Evolutionary conservation across 169 alveolate species (phyloP).

Genomic region (Eimeria zaria): DNA sequence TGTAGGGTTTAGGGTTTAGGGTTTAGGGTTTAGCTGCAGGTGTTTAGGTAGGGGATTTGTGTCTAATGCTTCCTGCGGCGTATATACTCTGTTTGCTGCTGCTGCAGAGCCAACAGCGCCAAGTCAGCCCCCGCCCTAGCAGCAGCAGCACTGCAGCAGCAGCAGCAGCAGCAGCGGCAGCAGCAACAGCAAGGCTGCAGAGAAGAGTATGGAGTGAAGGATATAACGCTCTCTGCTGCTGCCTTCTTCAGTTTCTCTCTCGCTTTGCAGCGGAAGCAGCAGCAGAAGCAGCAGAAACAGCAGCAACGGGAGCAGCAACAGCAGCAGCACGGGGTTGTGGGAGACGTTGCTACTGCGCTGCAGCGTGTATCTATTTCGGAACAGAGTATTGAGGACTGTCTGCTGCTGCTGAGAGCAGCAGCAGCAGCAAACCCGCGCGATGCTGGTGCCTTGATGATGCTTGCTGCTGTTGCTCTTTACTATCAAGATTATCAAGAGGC

Average conservation of each 20-base stretch:
- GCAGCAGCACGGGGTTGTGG: too few relatives aligned
- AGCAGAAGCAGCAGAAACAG: neutral
- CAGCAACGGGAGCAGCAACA: conserved; percentile 27
- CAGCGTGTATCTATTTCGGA: conserved; percentile 37
- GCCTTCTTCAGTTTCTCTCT: conserved; percentile 35
- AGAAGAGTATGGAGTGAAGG: neutral
- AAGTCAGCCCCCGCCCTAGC: conserved; percentile 35
- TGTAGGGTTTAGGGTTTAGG: neutral
- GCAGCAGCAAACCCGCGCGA: conserved; percentile 62
- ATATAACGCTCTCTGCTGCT: conserved; percentile 26
- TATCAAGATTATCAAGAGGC: conserved; percentile 7
- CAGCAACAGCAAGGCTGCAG: neutral
- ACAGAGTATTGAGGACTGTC: conserved; percentile 31
- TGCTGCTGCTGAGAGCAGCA: conserved; percentile 71
- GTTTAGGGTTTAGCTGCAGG: neutral
- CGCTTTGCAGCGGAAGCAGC: conserved; percentile 26
- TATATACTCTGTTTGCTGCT: neutral
- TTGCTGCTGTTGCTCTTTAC: conserved; percentile 51
- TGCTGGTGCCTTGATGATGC: conserved; percentile 17
- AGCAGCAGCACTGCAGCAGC: conserved; percentile 61
- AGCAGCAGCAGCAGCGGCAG: conserved; percentile 53
- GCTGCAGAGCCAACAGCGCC: conserved; percentile 52
- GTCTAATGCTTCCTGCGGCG: too few relatives aligned
- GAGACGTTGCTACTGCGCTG: conserved; percentile 42
- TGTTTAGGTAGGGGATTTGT: too few relatives aligned